Conservation (phyloP, 2,329 filamentous ascomycete genomes). For the Alternaria sp. region DNA sequence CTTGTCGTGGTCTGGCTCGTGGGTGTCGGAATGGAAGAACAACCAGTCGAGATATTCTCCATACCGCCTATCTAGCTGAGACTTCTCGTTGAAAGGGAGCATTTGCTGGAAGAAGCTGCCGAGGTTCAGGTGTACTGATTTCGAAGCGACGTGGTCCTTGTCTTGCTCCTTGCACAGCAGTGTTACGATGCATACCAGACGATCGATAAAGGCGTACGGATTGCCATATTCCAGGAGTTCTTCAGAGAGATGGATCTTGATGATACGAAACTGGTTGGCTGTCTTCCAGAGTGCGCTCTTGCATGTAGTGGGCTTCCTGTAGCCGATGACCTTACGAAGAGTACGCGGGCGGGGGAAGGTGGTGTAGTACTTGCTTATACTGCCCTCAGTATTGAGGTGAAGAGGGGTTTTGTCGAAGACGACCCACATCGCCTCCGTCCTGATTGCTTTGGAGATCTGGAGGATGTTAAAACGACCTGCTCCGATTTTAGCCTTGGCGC, state of each 20-base stretch:
- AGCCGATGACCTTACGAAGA: background rate
- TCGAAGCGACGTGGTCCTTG: background rate
- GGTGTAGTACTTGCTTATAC: conserved; percentile 6
- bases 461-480: conserved; percentile 21
- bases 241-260: conserved; percentile 6
- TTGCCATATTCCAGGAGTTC: background rate
- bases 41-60: conserved; percentile 6
- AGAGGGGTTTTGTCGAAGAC: conserved; percentile 8
- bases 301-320: background rate
- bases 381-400: background rate
- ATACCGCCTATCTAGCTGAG: background rate
- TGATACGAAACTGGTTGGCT: conserved; percentile 5
- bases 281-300: conserved; percentile 17
- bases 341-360: background rate
- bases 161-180: conserved; percentile 15
- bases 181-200: conserved; percentile 4
- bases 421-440: conserved; percentile 19
- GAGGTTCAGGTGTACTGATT: conserved; percentile 9
- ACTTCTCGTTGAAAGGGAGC: conserved; percentile 17
- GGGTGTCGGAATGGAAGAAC: background rate
- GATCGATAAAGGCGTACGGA: conserved; percentile 3
- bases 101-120: conserved; percentile 12
- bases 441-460: conserved; percentile 9
- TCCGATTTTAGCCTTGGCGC: background rate
- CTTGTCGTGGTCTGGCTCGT: conserved; percentile 1